phyloP scores from a whole-genome alignment of 768 basidiomycete genomes.

The Leccinum olivaceopallidum region DNA sequence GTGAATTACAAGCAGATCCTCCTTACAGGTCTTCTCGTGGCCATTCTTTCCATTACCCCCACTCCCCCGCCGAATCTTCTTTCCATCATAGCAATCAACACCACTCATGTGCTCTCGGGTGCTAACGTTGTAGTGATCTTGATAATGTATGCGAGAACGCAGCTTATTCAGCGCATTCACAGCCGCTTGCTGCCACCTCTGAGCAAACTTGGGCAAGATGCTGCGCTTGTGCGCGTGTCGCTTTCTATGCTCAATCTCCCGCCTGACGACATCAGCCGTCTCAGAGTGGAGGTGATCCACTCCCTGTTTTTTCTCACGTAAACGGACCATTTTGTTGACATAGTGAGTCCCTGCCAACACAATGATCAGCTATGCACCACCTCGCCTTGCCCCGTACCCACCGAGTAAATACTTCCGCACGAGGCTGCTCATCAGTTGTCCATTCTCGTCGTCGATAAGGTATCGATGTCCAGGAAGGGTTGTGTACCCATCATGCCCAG shows the following conservation, averaged over 20 bases:
- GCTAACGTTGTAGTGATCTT: constrained; percentile 57
- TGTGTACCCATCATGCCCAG: constrained; percentile 81
- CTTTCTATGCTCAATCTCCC: constrained; percentile 46
- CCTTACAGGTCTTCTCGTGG: constrained; percentile 28
- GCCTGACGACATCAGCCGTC: constrained; percentile 46
- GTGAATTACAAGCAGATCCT: constrained; percentile 57
- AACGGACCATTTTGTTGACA: constrained; percentile 61
- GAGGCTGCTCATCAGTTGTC: constrained; percentile 73
- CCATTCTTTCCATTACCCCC: constrained; percentile 16
- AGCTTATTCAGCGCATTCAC: constrained; percentile 42
- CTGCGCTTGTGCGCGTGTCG: constrained; percentile 27
- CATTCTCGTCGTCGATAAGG: constrained; percentile 83
- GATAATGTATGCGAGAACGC: constrained; percentile 55
- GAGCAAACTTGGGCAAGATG: constrained; percentile 30
- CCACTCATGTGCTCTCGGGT: constrained; percentile 73
- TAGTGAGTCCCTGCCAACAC: constrained; percentile 62
- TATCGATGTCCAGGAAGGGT: constrained; percentile 64
- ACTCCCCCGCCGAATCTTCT: constrained; percentile 40
- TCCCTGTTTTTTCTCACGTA: constrained; percentile 29
- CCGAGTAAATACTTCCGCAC: constrained; percentile 86
- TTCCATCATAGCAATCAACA: constrained; percentile 75
- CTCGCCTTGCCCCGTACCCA: constrained; percentile 25
- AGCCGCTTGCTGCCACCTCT: constrained; percentile 51
- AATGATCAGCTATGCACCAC: constrained; percentile 5
- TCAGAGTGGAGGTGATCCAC: constrained; percentile 40